Conservation (phyloP, 805 yeast genomes). For the Saccharomycopsis javanensis region DNA sequence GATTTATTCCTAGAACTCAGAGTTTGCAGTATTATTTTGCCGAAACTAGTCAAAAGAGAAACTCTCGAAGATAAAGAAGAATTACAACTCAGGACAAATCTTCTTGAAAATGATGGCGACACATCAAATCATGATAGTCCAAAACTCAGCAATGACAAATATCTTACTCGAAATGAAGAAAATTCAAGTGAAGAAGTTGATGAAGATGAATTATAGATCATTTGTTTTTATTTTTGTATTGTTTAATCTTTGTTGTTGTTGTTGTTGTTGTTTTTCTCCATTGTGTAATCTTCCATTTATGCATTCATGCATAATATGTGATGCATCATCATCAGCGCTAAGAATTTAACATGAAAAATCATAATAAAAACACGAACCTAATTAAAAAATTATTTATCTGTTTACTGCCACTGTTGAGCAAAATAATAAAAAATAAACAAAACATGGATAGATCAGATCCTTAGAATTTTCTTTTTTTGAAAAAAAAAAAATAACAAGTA, state of each 20-base stretch:
- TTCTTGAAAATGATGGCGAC: constrained; percentile 27
- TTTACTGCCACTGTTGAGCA: too few species aligned
- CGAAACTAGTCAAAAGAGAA: constrained; percentile 36
- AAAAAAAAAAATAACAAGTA: too few species aligned
- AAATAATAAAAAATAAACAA: too few species aligned
- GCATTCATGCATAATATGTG: background rate
- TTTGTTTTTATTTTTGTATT: background rate
- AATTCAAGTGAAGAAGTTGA: background rate
- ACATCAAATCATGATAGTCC: constrained; percentile 22
- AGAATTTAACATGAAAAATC: too few species aligned
- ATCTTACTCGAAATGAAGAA: background rate
- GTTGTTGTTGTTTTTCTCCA: background rate
- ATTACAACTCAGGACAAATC: constrained; percentile 20
- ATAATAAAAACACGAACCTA: too few species aligned
- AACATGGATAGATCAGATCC: too few species aligned
- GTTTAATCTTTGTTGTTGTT: background rate
- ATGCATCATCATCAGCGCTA: background rate
- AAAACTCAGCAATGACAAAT: background rate
- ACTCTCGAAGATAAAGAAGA: constrained; percentile 16
- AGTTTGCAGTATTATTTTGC: constrained; percentile 66
- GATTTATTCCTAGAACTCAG: constrained; percentile 43
- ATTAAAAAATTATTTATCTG: too few species aligned
- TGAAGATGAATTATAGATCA: background rate
- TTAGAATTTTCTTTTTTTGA: too few species aligned
- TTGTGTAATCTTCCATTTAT: background rate